These are phyloP conservation scores for Mikania micrantha DNA, from an alignment of 129 eudicot species.

Conservation along the genomic window DNA sequence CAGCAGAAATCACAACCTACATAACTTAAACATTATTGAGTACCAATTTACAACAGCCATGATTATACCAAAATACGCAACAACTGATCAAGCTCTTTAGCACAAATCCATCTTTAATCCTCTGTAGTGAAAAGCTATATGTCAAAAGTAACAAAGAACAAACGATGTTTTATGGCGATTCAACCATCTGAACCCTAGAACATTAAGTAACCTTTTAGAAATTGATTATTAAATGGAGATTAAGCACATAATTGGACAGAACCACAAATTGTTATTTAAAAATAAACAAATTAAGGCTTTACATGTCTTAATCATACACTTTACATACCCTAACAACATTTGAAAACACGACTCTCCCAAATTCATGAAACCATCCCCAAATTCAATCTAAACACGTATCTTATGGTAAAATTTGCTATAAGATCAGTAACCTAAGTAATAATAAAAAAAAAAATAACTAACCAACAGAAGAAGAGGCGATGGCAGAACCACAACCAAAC, in stretches of 20 bases:
- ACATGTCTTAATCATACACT: not conserved
- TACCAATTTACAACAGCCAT: no score
- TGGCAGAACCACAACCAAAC: slow-evolving; percentile 98
- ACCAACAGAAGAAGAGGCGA: slow-evolving; percentile 99
- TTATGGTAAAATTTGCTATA: not conserved
- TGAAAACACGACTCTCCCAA: no score
- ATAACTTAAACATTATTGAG: no score
- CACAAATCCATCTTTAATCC: no score
- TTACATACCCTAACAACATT: no score
- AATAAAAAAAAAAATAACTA: slow-evolving; percentile 7
- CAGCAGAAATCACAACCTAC: slow-evolving; percentile 48
- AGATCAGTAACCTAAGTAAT: not conserved
- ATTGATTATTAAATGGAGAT: no score
- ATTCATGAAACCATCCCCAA: not conserved
- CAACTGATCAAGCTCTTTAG: no score
- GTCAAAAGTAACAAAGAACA: not conserved
- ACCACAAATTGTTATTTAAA: not conserved
- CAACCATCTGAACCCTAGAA: not conserved
- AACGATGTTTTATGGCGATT: not conserved
- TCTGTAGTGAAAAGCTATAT: not conserved
- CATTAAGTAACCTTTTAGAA: not conserved
- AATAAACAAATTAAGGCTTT: not conserved
- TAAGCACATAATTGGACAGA: not conserved
- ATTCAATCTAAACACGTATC: not conserved
- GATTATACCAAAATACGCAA: no score